Evolutionary conservation across 208 protist species (phyloP).

Genomic region (Wallacemonas collosoma): DNA sequence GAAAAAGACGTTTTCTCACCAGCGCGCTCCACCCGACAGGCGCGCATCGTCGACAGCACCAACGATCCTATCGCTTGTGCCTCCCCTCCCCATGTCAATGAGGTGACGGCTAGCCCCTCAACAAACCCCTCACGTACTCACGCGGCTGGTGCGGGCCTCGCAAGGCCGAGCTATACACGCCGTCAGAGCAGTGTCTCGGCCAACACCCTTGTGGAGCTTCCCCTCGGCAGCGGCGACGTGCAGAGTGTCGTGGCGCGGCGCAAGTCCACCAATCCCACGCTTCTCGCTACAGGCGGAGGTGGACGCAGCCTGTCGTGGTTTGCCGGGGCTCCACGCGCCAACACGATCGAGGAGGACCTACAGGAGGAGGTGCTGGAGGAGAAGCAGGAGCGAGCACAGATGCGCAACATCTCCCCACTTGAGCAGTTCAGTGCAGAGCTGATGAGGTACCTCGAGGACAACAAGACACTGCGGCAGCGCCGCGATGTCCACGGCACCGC

Average conservation of each 20-base stretch:
- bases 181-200: not conserved
- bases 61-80: not conserved
- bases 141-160: not conserved
- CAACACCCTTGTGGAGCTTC: not conserved
- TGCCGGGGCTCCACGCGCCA: constrained; percentile 13
- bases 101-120: too few species aligned
- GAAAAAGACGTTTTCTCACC: not conserved
- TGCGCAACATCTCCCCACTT: not conserved
- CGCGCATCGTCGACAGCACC: not conserved
- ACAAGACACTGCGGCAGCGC: constrained; percentile 4
- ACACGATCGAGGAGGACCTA: constrained; percentile 27
- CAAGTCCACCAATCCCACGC: not conserved
- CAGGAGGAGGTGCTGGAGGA: constrained; percentile 31
- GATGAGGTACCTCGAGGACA: constrained; percentile 24
- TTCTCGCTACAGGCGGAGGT: not conserved
- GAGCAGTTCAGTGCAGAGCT: constrained; percentile 28
- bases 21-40: not conserved
- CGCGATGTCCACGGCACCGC: not conserved
- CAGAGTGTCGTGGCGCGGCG: constrained; percentile 11
- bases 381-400: constrained; percentile 16
- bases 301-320: constrained; percentile 15
- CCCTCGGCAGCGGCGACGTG: constrained; percentile 1
- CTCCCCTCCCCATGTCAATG: not conserved
- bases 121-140: too few species aligned
- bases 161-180: constrained; percentile 8